These are phyloP conservation scores for Quercus variabilis DNA, from an alignment of 306 rosid genomes.

Conservation along the genomic window DNA sequence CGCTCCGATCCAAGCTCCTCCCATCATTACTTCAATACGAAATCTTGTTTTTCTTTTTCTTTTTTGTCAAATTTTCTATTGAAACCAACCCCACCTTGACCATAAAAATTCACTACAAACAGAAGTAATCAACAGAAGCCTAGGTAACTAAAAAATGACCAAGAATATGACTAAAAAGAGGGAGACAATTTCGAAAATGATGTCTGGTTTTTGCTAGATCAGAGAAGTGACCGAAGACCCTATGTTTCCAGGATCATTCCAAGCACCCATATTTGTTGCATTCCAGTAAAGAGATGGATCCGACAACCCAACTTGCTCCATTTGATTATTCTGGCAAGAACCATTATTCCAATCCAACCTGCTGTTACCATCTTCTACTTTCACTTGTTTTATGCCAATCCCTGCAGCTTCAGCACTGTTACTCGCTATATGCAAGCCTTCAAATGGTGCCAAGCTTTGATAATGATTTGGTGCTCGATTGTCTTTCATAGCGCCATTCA, in stretches of 20 bases:
- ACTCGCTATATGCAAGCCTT: conserved; percentile 36
- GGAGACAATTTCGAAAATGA: conserved; percentile 32
- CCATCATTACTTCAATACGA: conserved; percentile 23
- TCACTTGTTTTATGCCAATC: conserved; percentile 45
- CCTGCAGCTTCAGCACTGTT: conserved; percentile 1
- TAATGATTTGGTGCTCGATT: conserved; percentile 24
- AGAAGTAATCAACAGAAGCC: conserved; percentile 21
- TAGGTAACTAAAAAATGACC: conserved; percentile 20
- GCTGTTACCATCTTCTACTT: conserved; percentile 50
- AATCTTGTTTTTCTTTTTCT: conserved; percentile 1
- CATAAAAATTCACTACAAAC: conserved; percentile 7
- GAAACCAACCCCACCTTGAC: conserved; percentile 19
- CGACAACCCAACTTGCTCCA: conserved; percentile 52
- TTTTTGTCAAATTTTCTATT: conserved; percentile 10
- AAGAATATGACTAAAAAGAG: conserved; percentile 21
- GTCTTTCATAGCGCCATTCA: conserved; percentile 39
- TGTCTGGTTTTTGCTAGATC: conserved; percentile 43
- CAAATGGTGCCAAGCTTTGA: conserved; percentile 42
- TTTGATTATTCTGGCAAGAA: conserved; percentile 45
- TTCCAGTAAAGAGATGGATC: conserved; percentile 78
- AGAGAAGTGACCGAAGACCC: conserved; percentile 77
- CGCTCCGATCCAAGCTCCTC: conserved; percentile 85
- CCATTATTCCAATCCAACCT: conserved; percentile 36
- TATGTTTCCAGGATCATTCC: conserved; percentile 64
- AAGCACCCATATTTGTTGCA: conserved; percentile 39